Evolutionary conservation across 2,329 filamentous ascomycete species (phyloP).

Genomic region (Sporothrix luriei): DNA sequence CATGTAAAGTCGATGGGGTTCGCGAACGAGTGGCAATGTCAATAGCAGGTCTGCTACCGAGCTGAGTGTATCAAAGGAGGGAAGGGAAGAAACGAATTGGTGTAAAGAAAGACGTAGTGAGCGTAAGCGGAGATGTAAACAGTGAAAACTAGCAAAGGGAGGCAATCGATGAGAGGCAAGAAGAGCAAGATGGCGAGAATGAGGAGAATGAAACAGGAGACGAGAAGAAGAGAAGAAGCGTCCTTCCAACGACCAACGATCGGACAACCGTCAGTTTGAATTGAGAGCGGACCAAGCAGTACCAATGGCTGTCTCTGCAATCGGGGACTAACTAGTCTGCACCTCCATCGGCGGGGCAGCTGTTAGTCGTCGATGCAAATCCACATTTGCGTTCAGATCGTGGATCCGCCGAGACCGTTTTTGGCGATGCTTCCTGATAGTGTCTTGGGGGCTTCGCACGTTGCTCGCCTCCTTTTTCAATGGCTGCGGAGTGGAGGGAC

Average conservation of each 20-base stretch:
- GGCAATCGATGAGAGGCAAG: not conserved
- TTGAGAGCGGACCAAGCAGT: not conserved
- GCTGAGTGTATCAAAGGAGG: not conserved
- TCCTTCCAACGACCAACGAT: not conserved
- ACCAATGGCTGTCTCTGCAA: not conserved
- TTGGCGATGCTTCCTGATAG: not conserved
- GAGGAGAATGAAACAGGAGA: not conserved
- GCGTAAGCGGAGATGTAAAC: not conserved
- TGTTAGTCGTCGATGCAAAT: slow-evolving; percentile 23
- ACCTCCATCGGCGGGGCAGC: slow-evolving; percentile 5
- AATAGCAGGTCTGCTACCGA: not conserved
- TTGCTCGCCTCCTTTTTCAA: slow-evolving; percentile 13
- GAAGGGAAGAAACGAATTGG: not conserved
- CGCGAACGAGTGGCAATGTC: not conserved
- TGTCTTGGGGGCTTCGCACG: not conserved
- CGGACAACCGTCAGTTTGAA: not conserved
- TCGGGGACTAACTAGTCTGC: slow-evolving; percentile 7
- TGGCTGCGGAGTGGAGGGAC: slow-evolving; percentile 7
- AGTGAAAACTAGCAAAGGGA: not conserved
- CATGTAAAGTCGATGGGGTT: not conserved
- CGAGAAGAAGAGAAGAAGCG: not conserved
- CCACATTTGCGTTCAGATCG: slow-evolving; percentile 17
- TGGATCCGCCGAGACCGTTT: slow-evolving; percentile 5
- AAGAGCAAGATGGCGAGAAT: not conserved
- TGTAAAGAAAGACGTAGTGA: not conserved